Conservation (phyloP, 495 filamentous ascomycete genomes). For the Penicillium taxi region DNA sequence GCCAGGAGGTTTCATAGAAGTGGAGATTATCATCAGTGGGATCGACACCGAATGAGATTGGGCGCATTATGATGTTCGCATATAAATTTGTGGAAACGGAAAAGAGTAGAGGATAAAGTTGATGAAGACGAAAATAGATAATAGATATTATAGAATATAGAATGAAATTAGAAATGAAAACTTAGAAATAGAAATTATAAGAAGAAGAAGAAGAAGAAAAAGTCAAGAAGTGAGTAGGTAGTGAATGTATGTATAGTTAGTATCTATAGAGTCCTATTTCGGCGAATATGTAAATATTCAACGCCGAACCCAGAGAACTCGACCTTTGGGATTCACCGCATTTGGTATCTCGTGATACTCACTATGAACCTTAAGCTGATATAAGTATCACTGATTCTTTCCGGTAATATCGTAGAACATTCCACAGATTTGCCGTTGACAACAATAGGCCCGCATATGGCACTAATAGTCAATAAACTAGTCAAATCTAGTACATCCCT, state of each 20-base stretch:
- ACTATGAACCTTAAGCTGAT: no score
- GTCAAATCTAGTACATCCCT: no score
- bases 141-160: not conserved
- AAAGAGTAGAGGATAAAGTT: not conserved
- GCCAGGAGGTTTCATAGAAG: slow-evolving; percentile 69
- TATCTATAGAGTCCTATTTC: not conserved
- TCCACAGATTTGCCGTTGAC: no score
- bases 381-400: no score
- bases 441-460: no score
- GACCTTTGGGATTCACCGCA: no score
- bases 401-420: no score
- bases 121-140: not conserved
- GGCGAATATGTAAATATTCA: not conserved
- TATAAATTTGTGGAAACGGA: not conserved
- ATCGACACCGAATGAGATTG: slow-evolving; percentile 20
- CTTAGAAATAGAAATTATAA: not conserved
- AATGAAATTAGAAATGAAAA: not conserved
- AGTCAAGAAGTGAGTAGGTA: not conserved
- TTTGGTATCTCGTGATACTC: no score
- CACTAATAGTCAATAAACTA: no score
- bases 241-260: no score
- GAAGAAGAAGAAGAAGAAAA: slow-evolving; percentile 1
- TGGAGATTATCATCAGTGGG: slow-evolving; percentile 48
- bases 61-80: slow-evolving; percentile 10
- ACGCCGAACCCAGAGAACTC: not conserved